Evolutionary conservation across 768 basidiomycete species (phyloP).

Genomic region (Cyclocybe aegerita): DNA sequence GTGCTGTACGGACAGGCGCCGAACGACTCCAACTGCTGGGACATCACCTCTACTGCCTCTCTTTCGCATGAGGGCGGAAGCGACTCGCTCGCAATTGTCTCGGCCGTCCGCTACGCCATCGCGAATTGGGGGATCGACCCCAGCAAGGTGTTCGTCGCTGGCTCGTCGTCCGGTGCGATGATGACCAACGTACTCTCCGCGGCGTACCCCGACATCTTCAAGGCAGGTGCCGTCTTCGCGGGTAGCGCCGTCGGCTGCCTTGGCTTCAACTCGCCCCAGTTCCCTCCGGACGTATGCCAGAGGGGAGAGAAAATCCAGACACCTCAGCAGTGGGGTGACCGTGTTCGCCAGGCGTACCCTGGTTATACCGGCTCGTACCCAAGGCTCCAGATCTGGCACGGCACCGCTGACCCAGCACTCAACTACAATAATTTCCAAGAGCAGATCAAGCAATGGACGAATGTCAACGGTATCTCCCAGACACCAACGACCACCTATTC

Average conservation of each 20-base stretch:
- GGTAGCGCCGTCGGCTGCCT: constrained; percentile 20
- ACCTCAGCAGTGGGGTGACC: constrained; percentile 22
- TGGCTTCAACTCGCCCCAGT: constrained; percentile 19
- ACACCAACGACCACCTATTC: constrained; percentile 37
- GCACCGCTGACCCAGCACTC: constrained; percentile 54
- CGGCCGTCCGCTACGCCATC: constrained; percentile 47
- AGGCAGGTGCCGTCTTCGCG: constrained; percentile 47
- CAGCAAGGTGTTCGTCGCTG: constrained; percentile 49
- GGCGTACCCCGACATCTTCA: constrained; percentile 56
- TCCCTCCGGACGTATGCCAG: constrained; percentile 52
- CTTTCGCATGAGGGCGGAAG: constrained; percentile 55
- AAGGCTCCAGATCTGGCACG: constrained; percentile 57
- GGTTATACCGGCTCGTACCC: constrained; percentile 54
- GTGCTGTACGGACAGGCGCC: constrained; percentile 50
- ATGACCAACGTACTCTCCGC: constrained; percentile 58
- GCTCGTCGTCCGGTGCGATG: constrained; percentile 56
- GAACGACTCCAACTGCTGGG: constrained; percentile 48
- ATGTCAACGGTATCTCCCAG: constrained; percentile 44
- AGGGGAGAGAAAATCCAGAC: constrained; percentile 4
- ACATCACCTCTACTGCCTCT: constrained; percentile 45
- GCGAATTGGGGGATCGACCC: constrained; percentile 45
- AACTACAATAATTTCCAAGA: constrained; percentile 51
- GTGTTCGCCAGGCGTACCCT: constrained; percentile 46
- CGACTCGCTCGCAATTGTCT: constrained; percentile 52
- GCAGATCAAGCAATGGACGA: constrained; percentile 58